Conservation (phyloP, 164 flowering plant species). For the Tetracentron sinense region DNA sequence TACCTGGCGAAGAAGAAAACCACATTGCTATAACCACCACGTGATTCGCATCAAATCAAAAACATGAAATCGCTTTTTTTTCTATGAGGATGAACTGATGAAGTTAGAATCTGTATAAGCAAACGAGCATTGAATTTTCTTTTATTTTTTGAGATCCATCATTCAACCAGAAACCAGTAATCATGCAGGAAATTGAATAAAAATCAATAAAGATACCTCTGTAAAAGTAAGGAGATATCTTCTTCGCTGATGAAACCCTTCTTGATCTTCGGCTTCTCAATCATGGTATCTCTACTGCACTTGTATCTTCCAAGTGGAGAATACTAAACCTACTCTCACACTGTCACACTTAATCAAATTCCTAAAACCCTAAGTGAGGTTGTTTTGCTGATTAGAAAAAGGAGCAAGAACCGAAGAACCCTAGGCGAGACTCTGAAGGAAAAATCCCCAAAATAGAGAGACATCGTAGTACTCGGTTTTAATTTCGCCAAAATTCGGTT, state of each 20-base stretch:
- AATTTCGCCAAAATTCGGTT: too few species aligned
- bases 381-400: not conserved
- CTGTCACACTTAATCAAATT: not conserved
- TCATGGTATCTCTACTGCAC: constrained; percentile 16
- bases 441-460: too few species aligned
- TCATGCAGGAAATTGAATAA: not conserved
- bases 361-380: not conserved
- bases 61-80: too few species aligned
- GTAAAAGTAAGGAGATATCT: constrained; percentile 43
- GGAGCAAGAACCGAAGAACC: too few species aligned
- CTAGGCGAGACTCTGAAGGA: not conserved
- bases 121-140: too few species aligned
- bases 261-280: constrained; percentile 31
- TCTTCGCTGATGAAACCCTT: constrained; percentile 50
- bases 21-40: not conserved
- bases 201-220: constrained; percentile 35
- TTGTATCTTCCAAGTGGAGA: not conserved
- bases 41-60: too few species aligned
- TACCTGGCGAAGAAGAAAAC: constrained; percentile 42
- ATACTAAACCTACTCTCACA: too few species aligned
- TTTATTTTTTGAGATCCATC: too few species aligned
- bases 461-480: too few species aligned
- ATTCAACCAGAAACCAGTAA: too few species aligned
- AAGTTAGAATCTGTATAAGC: too few species aligned
- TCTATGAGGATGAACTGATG: too few species aligned